phyloP scores from a whole-genome alignment of 2,329 filamentous ascomycete species.

The Metarhizium humberi region DNA sequence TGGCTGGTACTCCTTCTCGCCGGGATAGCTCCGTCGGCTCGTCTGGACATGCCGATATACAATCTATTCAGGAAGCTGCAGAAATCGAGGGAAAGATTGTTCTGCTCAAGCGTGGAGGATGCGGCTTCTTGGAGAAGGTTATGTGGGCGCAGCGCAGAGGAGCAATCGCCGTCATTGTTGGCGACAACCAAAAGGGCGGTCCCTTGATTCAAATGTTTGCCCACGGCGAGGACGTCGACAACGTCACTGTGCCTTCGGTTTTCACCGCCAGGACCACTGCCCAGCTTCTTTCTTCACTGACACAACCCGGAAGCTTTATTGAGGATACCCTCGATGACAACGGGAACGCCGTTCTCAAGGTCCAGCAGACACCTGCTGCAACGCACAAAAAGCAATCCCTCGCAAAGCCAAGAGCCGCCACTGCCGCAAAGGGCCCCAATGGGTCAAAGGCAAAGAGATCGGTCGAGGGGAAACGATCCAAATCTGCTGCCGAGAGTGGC shows the following conservation, averaged over 20 bases:
- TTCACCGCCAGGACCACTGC: conserved; percentile 95
- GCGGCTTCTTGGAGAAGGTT: conserved; percentile 93
- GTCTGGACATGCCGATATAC: conserved; percentile 73
- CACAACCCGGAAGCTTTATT: conserved; percentile 59
- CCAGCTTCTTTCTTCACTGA: conserved; percentile 79
- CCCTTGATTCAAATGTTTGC: conserved; percentile 96
- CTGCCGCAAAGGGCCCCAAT: conserved; percentile 17
- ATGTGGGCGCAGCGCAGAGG: conserved; percentile 94
- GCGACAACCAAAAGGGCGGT: conserved; percentile 83
- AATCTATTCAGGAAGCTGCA: conserved; percentile 81
- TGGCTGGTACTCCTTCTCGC: conserved; percentile 22
- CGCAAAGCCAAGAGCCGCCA: conserved; percentile 19
- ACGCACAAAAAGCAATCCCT: conserved; percentile 20
- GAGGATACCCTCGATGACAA: conserved; percentile 52
- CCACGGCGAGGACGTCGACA: conserved; percentile 81
- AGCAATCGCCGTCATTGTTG: conserved; percentile 82
- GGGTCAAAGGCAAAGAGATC: conserved; percentile 17
- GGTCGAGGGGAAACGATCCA: conserved; percentile 15
- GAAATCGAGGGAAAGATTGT: conserved; percentile 93
- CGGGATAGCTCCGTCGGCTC: conserved; percentile 24
- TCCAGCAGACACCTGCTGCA: conserved; percentile 35
- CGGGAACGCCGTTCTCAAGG: conserved; percentile 44
- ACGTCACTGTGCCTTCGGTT: conserved; percentile 85
- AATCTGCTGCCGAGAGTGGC: conserved; percentile 10
- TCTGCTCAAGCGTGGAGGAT: conserved; percentile 82